phyloP scores from a whole-genome alignment of 345 rosid genomes.

The Lenwebbia sp. region DNA sequence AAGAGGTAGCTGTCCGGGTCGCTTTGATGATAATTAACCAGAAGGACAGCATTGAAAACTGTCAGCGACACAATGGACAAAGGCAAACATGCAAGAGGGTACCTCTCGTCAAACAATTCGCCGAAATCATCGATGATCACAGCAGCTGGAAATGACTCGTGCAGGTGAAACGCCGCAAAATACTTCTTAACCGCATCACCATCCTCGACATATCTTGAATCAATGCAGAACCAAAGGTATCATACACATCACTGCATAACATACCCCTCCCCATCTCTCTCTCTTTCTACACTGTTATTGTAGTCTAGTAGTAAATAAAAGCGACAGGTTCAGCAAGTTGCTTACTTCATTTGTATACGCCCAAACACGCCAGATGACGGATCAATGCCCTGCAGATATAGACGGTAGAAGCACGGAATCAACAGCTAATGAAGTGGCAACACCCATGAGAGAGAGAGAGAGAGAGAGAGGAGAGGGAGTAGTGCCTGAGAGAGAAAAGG shows the following conservation, averaged over 20 bases:
- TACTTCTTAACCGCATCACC: conserved; percentile 67
- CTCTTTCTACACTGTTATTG: neutral
- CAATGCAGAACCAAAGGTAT: neutral
- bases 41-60: neutral
- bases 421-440: neutral
- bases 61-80: neutral
- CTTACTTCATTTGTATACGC: conserved; percentile 76
- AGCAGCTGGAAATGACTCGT: conserved; percentile 32
- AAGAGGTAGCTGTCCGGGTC: neutral
- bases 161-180: conserved; percentile 86
- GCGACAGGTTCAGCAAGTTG: neutral
- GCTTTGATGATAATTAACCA: neutral
- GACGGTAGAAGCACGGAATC: neutral
- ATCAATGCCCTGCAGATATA: conserved; percentile 40
- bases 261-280: no score
- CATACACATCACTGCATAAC: neutral
- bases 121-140: conserved; percentile 77
- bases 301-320: neutral
- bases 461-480: neutral
- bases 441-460: neutral
- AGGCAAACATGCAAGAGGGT: neutral
- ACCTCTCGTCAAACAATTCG: conserved; percentile 60
- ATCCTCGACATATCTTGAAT: conserved; percentile 62
- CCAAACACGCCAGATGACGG: conserved; percentile 46
- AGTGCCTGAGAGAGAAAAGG: conserved; percentile 70